Percentiles rank a stretch among this genome's conserved stretches.
Conservation (phyloP, 495 filamentous ascomycete genomes). For the Cercophora samala region DNA sequence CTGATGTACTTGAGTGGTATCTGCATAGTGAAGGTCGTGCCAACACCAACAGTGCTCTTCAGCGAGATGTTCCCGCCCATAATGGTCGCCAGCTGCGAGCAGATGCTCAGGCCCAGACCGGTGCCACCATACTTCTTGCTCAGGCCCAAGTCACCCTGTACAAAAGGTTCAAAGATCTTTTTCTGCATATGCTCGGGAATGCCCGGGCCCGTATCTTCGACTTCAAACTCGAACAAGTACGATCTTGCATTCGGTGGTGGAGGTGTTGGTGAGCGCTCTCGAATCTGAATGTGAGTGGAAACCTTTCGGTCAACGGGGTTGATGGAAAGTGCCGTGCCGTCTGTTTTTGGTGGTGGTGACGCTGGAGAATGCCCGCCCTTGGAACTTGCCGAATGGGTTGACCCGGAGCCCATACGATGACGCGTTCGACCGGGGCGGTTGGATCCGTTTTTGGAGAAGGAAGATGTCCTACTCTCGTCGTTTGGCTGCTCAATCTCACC, state of each 20-base stretch:
- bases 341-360: slow-evolving; percentile 25
- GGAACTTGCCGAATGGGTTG: slow-evolving; percentile 47
- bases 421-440: slow-evolving; percentile 38
- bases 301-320: slow-evolving; percentile 56
- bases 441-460: slow-evolving; percentile 47
- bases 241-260: slow-evolving; percentile 56
- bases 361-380: slow-evolving; percentile 32
- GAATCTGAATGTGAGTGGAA: slow-evolving; percentile 44
- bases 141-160: slow-evolving; percentile 83
- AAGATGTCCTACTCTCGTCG: slow-evolving; percentile 47
- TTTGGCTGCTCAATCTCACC: slow-evolving; percentile 49
- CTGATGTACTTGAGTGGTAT: slow-evolving; percentile 78
- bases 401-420: slow-evolving; percentile 47
- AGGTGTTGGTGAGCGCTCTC: slow-evolving; percentile 59
- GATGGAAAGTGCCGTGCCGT: slow-evolving; percentile 52
- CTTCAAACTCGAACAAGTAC: slow-evolving; percentile 77
- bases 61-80: slow-evolving; percentile 78
- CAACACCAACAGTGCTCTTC: slow-evolving; percentile 67
- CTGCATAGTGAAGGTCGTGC: slow-evolving; percentile 77
- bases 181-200: slow-evolving; percentile 73
- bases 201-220: slow-evolving; percentile 87
- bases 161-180: slow-evolving; percentile 89
- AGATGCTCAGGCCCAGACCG: slow-evolving; percentile 87
- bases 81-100: slow-evolving; percentile 73
- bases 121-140: slow-evolving; percentile 90